phyloP scores from a whole-genome alignment of 2,329 filamentous ascomycete species.

The Grosmannia huntii region DNA sequence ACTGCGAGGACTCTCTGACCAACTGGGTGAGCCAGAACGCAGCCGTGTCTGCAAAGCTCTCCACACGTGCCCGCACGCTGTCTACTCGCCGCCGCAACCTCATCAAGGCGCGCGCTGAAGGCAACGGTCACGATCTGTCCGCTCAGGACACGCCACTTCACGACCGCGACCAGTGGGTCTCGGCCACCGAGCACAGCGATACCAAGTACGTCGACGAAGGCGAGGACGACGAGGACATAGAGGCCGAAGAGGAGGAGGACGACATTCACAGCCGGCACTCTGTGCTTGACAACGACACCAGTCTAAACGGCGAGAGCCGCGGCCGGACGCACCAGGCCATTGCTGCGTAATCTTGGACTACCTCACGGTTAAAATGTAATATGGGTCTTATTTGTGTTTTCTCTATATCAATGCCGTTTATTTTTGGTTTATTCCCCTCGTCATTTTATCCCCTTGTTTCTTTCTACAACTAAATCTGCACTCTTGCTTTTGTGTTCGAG shows the following conservation, averaged over 20 bases:
- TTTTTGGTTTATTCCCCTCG: not conserved
- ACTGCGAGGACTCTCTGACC: conserved; percentile 92
- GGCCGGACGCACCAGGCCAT: conserved; percentile 42
- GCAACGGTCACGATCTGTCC: conserved; percentile 72
- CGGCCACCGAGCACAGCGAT: conserved; percentile 50
- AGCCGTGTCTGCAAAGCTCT: conserved; percentile 76
- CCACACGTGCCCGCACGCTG: conserved; percentile 72
- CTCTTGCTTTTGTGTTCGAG: not conserved
- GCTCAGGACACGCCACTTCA: conserved; percentile 69
- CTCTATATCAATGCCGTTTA: not conserved
- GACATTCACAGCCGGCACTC: conserved; percentile 24
- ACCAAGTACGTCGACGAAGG: conserved; percentile 54
- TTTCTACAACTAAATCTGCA: no score
- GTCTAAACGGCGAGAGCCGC: conserved; percentile 42
- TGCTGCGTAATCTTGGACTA: conserved; percentile 23
- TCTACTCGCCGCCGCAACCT: conserved; percentile 72
- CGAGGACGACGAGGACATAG: conserved; percentile 38
- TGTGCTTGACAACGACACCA: conserved; percentile 37
- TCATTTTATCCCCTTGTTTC: not conserved
- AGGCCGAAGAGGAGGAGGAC: conserved; percentile 17
- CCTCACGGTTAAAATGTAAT: not conserved
- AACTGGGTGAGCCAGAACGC: conserved; percentile 94
- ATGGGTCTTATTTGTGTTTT: not conserved
- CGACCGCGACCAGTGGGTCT: conserved; percentile 75
- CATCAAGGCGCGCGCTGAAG: conserved; percentile 55